Evolutionary conservation across 331 rosid species (phyloP).

Genomic region (Pyracantha coccinea): DNA sequence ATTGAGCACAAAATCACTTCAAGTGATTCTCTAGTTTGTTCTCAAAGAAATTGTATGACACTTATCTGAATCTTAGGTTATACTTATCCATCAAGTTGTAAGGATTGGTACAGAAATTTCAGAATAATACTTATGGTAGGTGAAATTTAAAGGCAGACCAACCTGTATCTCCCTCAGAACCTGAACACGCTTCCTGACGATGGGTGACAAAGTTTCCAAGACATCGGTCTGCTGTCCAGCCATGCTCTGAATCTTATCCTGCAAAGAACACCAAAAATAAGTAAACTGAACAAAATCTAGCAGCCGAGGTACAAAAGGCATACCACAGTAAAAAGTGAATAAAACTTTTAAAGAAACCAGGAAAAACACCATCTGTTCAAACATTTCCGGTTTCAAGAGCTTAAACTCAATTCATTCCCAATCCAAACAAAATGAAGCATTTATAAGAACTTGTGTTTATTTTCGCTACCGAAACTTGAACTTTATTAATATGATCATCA

Average conservation of each 20-base stretch:
- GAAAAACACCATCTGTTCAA: background rate
- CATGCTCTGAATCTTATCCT: conserved; percentile 47
- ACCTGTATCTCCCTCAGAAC: conserved; percentile 56
- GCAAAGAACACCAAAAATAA: conserved; percentile 13
- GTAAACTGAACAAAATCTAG: background rate
- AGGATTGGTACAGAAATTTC: background rate
- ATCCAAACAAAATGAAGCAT: background rate
- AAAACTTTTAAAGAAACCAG: background rate
- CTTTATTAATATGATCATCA: background rate
- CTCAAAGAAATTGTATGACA: background rate
- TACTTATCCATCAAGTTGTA: background rate
- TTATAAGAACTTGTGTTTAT: background rate
- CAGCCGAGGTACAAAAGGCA: background rate
- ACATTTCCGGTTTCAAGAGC: background rate
- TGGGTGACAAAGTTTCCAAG: conserved; percentile 36
- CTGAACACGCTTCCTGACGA: conserved; percentile 51
- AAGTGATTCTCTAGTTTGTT: background rate
- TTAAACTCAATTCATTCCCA: background rate
- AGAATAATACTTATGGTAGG: background rate
- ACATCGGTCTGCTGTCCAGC: conserved; percentile 37
- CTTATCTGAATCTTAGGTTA: background rate
- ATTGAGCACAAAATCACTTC: background rate
- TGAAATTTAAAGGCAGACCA: background rate
- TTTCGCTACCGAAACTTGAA: background rate
- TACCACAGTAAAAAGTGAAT: background rate